phyloP scores from a whole-genome alignment of 768 basidiomycete species.

The Daedaleopsis nitida region DNA sequence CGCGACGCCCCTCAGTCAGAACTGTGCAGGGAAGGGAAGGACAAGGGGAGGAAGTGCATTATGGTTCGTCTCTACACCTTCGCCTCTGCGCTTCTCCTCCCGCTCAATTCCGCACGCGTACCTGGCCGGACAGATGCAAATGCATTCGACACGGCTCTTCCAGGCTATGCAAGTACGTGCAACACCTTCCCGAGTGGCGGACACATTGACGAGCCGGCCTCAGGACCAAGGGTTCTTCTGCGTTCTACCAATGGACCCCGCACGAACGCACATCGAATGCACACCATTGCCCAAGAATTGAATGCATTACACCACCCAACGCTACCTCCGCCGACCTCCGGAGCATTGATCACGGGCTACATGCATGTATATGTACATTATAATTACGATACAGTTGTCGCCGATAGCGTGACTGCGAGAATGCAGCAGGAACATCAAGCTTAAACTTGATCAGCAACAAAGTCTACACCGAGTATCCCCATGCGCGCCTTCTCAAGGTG shows the following conservation, averaged over 20 bases:
- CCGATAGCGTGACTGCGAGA: not conserved
- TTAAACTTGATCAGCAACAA: not conserved
- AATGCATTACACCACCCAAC: conserved; percentile 1
- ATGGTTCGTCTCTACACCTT: conserved; percentile 39
- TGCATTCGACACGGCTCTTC: conserved; percentile 65
- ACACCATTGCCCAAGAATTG: conserved; percentile 54
- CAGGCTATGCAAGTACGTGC: conserved; percentile 67
- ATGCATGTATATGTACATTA: conserved; percentile 4
- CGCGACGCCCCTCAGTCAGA: conserved; percentile 58
- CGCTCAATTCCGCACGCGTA: not conserved
- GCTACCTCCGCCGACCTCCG: not conserved
- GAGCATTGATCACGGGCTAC: not conserved
- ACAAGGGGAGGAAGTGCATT: conserved; percentile 53
- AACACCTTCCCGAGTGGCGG: not conserved
- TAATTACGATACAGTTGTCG: not conserved
- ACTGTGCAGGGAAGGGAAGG: conserved; percentile 52
- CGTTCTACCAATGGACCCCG: conserved; percentile 65
- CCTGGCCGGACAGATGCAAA: conserved; percentile 46
- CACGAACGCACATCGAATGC: conserved; percentile 68
- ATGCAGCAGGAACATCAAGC: not conserved
- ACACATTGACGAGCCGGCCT: not conserved
- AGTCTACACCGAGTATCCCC: conserved; percentile 65
- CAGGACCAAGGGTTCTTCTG: conserved; percentile 72
- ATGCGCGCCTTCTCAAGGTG: conserved; percentile 64
- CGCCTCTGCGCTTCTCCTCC: not conserved